Percentiles rank a stretch among this genome's conserved stretches.
These are phyloP conservation scores for Flueggea neowawraea DNA, from an alignment of 441 rosid species.

Conservation along the genomic window DNA sequence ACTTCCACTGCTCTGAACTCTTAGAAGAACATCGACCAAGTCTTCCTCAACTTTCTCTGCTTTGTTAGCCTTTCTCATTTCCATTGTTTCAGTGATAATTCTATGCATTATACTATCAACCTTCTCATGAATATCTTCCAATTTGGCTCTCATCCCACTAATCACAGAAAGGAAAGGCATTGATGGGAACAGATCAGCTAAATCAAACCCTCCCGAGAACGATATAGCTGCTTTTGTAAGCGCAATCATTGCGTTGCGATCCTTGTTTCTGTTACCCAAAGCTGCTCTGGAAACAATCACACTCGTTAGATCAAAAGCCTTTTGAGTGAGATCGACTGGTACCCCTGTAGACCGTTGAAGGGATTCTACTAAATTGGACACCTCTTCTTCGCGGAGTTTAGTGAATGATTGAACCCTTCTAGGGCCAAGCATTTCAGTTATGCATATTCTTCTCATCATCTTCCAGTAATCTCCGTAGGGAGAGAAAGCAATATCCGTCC, in stretches of 20 bases:
- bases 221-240: conserved; percentile 1
- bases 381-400: conserved; percentile 18
- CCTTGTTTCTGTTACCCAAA: conserved; percentile 13
- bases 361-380: conserved; percentile 7
- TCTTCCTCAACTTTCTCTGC: conserved; percentile 4
- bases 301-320: conserved; percentile 5
- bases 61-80: neutral
- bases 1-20: conserved; percentile 2
- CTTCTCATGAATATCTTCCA: conserved; percentile 5
- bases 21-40: conserved; percentile 14
- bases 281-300: conserved; percentile 1
- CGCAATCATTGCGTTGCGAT: neutral
- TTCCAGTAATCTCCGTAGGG: conserved; percentile 14
- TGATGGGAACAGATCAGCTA: conserved; percentile 16
- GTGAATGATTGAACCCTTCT: conserved; percentile 10
- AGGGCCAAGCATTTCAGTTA: conserved; percentile 9
- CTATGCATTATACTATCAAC: conserved; percentile 11
- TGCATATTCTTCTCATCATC: conserved; percentile 13
- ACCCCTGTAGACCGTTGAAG: neutral
- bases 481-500: conserved; percentile 8
- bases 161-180: conserved; percentile 6
- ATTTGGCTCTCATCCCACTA: conserved; percentile 4
- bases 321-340: conserved; percentile 1
- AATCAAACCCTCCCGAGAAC: conserved; percentile 11
- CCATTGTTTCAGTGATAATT: conserved; percentile 8